Percentiles rank a stretch among this genome's conserved stretches.
Conservation (phyloP, 169 alveolate species). For the Plasmodium coatneyi region DNA sequence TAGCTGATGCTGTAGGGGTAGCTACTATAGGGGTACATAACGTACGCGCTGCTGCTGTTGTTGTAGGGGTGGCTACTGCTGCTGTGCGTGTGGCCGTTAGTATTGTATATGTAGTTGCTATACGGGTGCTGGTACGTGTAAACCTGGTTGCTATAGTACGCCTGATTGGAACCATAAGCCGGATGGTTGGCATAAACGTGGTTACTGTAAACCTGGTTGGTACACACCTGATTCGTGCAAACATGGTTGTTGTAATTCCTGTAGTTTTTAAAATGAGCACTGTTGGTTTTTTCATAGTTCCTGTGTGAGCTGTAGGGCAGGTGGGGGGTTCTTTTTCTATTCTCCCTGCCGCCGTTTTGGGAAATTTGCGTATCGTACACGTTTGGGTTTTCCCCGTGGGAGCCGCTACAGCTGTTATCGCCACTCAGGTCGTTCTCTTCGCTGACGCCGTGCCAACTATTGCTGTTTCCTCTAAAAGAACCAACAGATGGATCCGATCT, state of each 20-base stretch:
- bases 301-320: background rate
- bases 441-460: background rate
- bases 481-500: background rate
- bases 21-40: background rate
- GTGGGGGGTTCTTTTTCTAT: background rate
- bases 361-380: background rate
- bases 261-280: background rate
- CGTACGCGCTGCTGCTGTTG: background rate
- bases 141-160: background rate
- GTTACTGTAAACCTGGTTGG: background rate
- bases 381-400: background rate
- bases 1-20: background rate
- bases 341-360: background rate
- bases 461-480: background rate
- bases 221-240: background rate
- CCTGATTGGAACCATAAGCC: background rate
- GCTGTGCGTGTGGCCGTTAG: background rate
- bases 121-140: constrained; percentile 1
- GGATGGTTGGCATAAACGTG: background rate
- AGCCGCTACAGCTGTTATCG: background rate
- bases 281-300: constrained; percentile 22
- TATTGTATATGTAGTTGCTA: background rate
- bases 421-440: background rate
- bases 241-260: background rate
- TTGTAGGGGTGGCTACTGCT: background rate